phyloP scores from a whole-genome alignment of 116 monocot genomes.

The Cymodocea nodosa region DNA sequence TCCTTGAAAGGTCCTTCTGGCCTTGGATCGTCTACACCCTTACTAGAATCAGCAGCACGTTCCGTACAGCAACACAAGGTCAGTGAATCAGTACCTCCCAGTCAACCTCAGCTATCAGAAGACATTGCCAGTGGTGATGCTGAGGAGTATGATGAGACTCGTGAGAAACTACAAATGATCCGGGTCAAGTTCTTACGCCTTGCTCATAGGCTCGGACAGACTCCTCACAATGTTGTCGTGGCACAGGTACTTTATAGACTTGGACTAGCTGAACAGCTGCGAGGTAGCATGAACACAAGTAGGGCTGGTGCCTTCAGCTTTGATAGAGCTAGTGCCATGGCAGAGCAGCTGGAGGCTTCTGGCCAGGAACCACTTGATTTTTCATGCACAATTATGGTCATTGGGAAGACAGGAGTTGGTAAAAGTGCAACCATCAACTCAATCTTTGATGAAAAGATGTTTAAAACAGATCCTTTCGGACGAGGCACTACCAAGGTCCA shows the following conservation, averaged over 20 bases:
- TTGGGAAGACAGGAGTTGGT: constrained; percentile 94
- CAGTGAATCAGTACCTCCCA: constrained; percentile 25
- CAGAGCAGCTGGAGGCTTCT: constrained; percentile 71
- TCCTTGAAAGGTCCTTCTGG: constrained; percentile 43
- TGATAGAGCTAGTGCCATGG: constrained; percentile 81
- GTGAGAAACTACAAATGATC: constrained; percentile 86
- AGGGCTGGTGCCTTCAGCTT: constrained; percentile 63
- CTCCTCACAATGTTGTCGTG: constrained; percentile 89
- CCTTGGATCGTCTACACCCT: constrained; percentile 65
- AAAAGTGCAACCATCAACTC: constrained; percentile 96
- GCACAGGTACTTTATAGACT: constrained; percentile 90
- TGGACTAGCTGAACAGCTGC: constrained; percentile 83
- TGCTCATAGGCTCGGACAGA: constrained; percentile 81
- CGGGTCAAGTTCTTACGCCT: constrained; percentile 84
- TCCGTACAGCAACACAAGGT: constrained; percentile 27
- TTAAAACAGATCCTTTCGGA: constrained; percentile 58
- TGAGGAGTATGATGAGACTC: constrained; percentile 69
- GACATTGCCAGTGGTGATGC: constrained; percentile 20
- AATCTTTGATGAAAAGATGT: constrained; percentile 47
- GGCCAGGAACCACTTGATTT: constrained; percentile 62
- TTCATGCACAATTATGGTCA: constrained; percentile 87
- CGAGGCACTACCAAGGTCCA: constrained; percentile 55
- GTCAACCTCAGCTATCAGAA: constrained; percentile 20
- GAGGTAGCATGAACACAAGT: constrained; percentile 43
- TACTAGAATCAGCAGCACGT: constrained; percentile 33